These are phyloP conservation scores for Ceratonia siliqua DNA, from an alignment of 306 rosid genomes.

Conservation along the genomic window DNA sequence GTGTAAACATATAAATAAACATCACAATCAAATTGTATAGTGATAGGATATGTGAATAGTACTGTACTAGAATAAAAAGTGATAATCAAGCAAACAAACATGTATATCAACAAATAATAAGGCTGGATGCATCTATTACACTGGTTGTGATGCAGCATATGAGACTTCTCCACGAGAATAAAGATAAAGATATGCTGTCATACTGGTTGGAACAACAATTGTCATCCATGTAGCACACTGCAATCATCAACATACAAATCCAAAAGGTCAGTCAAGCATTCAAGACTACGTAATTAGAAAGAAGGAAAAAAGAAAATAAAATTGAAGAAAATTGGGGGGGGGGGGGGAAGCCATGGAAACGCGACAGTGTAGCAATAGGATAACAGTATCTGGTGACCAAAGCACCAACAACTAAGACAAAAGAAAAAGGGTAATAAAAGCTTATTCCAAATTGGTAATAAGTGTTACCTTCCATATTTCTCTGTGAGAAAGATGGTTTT, in stretches of 20 bases:
- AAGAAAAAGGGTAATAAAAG: neutral
- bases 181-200: constrained; percentile 95
- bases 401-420: neutral
- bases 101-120: constrained; percentile 21
- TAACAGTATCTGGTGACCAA: constrained; percentile 11
- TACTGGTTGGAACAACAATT: constrained; percentile 87
- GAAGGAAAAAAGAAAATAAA: neutral
- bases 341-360: constrained; percentile 18
- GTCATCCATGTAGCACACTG: constrained; percentile 99
- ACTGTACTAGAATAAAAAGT: constrained; percentile 11
- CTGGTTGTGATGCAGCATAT: constrained; percentile 99
- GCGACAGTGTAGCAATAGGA: neutral
- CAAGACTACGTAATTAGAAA: constrained; percentile 2
- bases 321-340: neutral
- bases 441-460: neutral
- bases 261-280: constrained; percentile 13
- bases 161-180: constrained; percentile 97
- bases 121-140: constrained; percentile 97
- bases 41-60: neutral
- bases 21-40: neutral
- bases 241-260: constrained; percentile 38
- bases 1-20: neutral
- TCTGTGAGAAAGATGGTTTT: constrained; percentile 76
- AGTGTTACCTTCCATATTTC: constrained; percentile 87
- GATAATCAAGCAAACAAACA: constrained; percentile 23